Percentiles rank a stretch among this genome's conserved stretches.
Evolutionary conservation across 176 grass and related monocot species (phyloP).

Genomic region (Aechmea fasciata): DNA sequence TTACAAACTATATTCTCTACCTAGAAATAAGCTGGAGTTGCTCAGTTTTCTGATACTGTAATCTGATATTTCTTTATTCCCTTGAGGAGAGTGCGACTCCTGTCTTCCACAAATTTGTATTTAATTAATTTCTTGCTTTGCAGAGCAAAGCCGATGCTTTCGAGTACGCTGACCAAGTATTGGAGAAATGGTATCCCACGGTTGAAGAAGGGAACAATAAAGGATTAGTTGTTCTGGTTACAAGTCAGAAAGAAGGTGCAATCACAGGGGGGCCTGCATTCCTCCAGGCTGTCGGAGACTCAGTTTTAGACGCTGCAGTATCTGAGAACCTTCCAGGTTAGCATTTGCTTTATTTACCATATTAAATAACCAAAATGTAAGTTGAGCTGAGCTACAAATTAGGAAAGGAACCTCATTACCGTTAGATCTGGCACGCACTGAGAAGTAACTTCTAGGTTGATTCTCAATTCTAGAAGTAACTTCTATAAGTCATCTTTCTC

Average conservation of each 20-base stretch:
- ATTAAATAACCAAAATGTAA: background rate
- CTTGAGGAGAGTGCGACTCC: background rate
- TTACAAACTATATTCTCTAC: background rate
- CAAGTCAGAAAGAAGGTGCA: conserved; percentile 97
- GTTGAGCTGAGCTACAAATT: too few species aligned
- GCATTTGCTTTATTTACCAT: background rate
- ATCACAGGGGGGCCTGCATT: conserved; percentile 85
- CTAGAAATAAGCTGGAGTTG: background rate
- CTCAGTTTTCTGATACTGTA: conserved; percentile 5
- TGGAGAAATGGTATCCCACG: conserved; percentile 99
- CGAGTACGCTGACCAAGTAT: conserved; percentile 92
- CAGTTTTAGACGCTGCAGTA: conserved; percentile 68
- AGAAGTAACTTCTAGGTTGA: too few species aligned
- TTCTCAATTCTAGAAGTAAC: too few species aligned
- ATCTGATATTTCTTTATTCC: background rate
- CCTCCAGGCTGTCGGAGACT: conserved; percentile 68
- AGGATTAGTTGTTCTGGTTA: conserved; percentile 87
- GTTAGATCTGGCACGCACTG: too few species aligned
- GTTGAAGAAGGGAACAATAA: conserved; percentile 89
- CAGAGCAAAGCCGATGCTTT: conserved; percentile 99
- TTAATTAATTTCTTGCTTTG: conserved; percentile 4
- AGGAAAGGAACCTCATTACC: too few species aligned
- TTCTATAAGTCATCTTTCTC: too few species aligned
- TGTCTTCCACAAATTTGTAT: background rate
- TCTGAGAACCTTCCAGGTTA: conserved; percentile 90